Percentiles rank a stretch among this genome's conserved stretches.
Evolutionary conservation across 192 early-diverging fungal species (phyloP).

Genomic region (Spinellus fusiger): DNA sequence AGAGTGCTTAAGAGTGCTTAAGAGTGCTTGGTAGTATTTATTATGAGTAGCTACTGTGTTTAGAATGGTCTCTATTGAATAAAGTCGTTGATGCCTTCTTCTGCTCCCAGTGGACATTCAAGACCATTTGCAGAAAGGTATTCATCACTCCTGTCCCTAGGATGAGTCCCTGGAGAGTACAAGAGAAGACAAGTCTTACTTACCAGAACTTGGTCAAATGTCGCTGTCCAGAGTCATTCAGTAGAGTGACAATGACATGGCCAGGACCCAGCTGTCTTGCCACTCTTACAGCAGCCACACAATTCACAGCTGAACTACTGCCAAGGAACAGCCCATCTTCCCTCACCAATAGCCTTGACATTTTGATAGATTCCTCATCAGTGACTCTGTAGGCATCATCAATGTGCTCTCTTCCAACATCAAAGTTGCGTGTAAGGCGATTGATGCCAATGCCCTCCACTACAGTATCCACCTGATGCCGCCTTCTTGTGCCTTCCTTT

Average conservation of each 20-base stretch:
- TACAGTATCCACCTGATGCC: constrained; percentile 97
- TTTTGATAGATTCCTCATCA: constrained; percentile 83
- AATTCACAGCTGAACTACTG: constrained; percentile 86
- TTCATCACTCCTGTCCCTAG: not conserved
- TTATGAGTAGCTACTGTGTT: not conserved
- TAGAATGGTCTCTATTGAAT: not conserved
- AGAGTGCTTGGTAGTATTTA: not conserved
- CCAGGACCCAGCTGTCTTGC: constrained; percentile 81
- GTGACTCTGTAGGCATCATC: constrained; percentile 81
- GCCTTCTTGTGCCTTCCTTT: constrained; percentile 79
- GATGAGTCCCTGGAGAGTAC: not conserved
- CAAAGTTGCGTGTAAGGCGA: constrained; percentile 86
- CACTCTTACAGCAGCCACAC: constrained; percentile 77
- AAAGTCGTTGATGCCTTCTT: not conserved
- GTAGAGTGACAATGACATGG: constrained; percentile 84
- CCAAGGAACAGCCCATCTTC: constrained; percentile 88
- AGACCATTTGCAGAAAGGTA: not conserved
- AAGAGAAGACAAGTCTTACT: constrained; percentile 4
- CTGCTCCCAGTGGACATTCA: not conserved
- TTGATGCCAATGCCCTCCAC: constrained; percentile 97
- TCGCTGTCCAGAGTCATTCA: constrained; percentile 87
- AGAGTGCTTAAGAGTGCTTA: too few relatives aligned
- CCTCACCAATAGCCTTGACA: constrained; percentile 80
- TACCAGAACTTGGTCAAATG: constrained; percentile 96
- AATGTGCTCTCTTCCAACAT: constrained; percentile 49